phyloP scores from a whole-genome alignment of 352 stramenopile genomes.

The Phytophthora boehmeriae region DNA sequence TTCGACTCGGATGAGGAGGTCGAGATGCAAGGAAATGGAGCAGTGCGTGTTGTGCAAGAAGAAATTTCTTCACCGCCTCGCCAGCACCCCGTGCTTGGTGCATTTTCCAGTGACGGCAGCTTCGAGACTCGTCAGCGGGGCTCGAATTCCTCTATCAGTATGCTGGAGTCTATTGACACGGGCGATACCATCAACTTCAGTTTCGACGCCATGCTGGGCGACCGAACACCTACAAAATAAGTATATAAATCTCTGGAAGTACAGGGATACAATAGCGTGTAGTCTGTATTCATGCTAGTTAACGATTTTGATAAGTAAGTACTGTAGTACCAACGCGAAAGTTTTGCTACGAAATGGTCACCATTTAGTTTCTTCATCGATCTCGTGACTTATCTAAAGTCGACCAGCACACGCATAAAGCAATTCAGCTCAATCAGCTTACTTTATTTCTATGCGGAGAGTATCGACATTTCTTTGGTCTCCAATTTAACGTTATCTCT shows the following conservation, averaged over 20 bases:
- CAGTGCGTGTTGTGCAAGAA: constrained; percentile 21
- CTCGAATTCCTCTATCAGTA: constrained; percentile 45
- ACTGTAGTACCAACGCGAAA: too few species aligned
- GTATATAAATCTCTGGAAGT: background rate
- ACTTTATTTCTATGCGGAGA: too few species aligned
- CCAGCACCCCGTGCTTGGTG: constrained; percentile 25
- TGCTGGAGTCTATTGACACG: constrained; percentile 34
- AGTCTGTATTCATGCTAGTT: too few species aligned
- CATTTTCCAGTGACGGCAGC: constrained; percentile 38
- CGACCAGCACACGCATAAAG: too few species aligned
- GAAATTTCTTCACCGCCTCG: constrained; percentile 16
- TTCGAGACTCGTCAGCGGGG: constrained; percentile 36
- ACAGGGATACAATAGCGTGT: too few species aligned
- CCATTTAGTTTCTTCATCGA: background rate
- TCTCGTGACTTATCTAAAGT: background rate
- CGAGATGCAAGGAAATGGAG: constrained; percentile 18
- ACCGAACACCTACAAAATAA: constrained; percentile 18
- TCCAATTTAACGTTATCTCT: too few species aligned
- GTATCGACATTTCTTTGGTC: too few species aligned
- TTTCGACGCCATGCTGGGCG: constrained; percentile 35
- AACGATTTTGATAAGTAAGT: too few species aligned
- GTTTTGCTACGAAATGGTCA: too few species aligned
- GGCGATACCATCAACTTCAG: constrained; percentile 24
- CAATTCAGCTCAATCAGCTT: too few species aligned
- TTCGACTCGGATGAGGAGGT: constrained; percentile 38